Base-by-base conservation (phyloP, 2,329 filamentous ascomycete genomes). In the Sordariomycetes sp. region DNA sequence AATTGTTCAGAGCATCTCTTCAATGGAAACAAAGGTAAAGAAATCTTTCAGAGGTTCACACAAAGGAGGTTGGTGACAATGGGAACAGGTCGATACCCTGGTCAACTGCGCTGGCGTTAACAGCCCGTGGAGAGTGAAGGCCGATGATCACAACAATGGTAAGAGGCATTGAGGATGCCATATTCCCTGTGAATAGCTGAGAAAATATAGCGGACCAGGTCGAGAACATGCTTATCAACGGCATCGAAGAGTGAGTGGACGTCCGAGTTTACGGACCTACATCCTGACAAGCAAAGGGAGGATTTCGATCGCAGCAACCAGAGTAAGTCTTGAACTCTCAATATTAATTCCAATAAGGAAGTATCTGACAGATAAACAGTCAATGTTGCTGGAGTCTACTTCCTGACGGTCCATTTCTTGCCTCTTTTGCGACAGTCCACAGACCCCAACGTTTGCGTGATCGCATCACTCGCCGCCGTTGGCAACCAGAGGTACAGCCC, bases 311-410 rank as follows among this genome's bases (percentile, higher is more conserved):
- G 30, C 9, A 37, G 30, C 17, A 37, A 37, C 21, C 35, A 37
- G 20, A 37, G 33, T 35, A 33, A 34, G 42, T 40, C 21, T 14
- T 21, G n/a, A 26, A 3, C n/a, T n/a, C n/a, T n/a, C n/a, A n/a
- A n/a, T n/a, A n/a, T n/a, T n/a, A n/a, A n/a, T n/a, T n/a, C n/a
- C n/a, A n/a, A n/a, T n/a, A n/a, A n/a, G n/a, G n/a, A n/a, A n/a
- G n/a, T n/a, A n/a, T n/a, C n/a, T n/a, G n/a, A n/a, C n/a, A n/a
- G n/a, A n/a, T n/a, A n/a, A n/a, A n/a, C n/a, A 50, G 46, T 50
- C 34, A 47, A 50, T 32, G 44, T 50, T n/a, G 49, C 36, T 25
- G 48, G 48, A 14, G 46, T 51, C 20, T 51, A 51, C 32, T 51
- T 50, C 27, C 28, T 49, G 16, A 47, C 46, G 1, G 44, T 42